Conservation (phyloP, 257 asterid genomes). For the Solanum sparsipilum region DNA sequence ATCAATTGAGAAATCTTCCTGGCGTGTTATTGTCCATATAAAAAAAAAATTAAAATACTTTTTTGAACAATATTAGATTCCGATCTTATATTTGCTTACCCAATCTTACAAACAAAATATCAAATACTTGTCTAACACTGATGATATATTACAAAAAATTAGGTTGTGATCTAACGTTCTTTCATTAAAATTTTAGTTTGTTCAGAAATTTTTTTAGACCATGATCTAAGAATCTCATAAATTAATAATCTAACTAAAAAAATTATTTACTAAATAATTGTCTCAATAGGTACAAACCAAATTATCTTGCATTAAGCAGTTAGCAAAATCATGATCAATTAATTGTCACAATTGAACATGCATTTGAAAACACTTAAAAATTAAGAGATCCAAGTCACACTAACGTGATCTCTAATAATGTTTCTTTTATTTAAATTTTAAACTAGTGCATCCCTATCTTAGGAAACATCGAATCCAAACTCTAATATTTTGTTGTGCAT, state of each 20-base stretch:
- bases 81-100: not conserved
- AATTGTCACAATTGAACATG: not conserved
- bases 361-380: not conserved
- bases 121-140: too few relatives aligned
- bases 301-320: not conserved
- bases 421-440: not conserved
- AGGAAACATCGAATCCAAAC: not conserved
- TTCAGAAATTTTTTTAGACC: rapidly evolving
- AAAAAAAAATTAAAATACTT: too few relatives aligned
- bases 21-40: not conserved
- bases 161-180: not conserved
- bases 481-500: not conserved
- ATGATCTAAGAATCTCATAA: not conserved
- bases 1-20: not conserved
- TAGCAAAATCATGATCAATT: not conserved
- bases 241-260: not conserved
- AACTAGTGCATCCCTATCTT: not conserved
- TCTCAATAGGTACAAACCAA: not conserved
- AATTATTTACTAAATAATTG: not conserved
- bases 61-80: not conserved
- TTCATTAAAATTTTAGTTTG: too few relatives aligned
- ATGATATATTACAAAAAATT: too few relatives aligned
- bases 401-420: not conserved
- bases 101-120: not conserved
- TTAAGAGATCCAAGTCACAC: not conserved